These are phyloP conservation scores for Fragaria ananassa DNA, from an alignment of 306 rosid genomes.

Conservation along the genomic window DNA sequence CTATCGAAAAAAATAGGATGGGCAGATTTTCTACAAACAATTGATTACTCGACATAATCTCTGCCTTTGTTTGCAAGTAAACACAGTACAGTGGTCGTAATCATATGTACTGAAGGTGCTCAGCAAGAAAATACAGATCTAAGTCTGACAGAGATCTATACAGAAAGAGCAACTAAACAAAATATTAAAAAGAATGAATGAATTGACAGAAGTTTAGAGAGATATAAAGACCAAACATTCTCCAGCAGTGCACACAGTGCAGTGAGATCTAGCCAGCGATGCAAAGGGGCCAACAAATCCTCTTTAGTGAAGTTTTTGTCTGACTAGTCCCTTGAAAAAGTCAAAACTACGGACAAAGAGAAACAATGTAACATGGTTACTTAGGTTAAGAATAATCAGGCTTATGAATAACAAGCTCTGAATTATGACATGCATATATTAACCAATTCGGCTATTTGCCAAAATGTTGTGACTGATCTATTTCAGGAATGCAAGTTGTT, in stretches of 20 bases:
- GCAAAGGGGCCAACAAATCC: constrained; percentile 32
- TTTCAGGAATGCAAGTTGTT: not conserved
- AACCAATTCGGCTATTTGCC: not conserved
- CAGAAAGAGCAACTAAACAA: not conserved
- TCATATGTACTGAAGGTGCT: constrained; percentile 17
- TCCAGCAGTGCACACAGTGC: constrained; percentile 20
- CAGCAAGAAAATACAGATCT: constrained; percentile 9
- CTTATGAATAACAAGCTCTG: not conserved
- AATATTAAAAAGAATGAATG: not conserved
- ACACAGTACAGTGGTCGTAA: constrained; percentile 21
- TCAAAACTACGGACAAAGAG: constrained; percentile 56
- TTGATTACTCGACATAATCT: constrained; percentile 11
- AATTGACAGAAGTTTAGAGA: not conserved
- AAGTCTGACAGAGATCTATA: constrained; percentile 25
- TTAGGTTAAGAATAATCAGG: not conserved
- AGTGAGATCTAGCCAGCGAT: constrained; percentile 23
- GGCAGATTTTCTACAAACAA: constrained; percentile 31
- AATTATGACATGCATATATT: not conserved
- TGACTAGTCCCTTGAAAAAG: constrained; percentile 76
- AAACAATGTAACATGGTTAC: not conserved
- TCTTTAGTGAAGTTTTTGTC: constrained; percentile 58
- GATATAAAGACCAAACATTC: constrained; percentile 3
- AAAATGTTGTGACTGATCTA: not conserved
- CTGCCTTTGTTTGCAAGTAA: not conserved
- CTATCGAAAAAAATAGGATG: not conserved